Evolutionary conservation across 108 stramenopile species (phyloP).

Genomic region (Skeletonema marinoi): DNA sequence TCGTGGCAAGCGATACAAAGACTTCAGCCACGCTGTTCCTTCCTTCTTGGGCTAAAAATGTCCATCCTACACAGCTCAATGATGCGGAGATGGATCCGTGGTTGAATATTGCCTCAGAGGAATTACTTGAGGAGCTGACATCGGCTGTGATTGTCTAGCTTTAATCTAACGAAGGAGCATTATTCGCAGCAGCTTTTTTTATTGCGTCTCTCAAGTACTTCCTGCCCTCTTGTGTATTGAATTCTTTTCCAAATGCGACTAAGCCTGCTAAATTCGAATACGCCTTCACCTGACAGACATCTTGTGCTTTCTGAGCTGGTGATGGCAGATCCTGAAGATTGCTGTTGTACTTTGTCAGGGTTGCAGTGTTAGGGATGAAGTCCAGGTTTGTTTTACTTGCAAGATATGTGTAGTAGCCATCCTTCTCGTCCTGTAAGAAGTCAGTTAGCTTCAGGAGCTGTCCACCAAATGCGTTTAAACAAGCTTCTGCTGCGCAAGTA

Average conservation of each 20-base stretch:
- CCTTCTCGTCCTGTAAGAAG: conserved; percentile 6
- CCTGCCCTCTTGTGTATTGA: conserved; percentile 30
- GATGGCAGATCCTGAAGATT: conserved; percentile 4
- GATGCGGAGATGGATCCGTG: conserved; percentile 50
- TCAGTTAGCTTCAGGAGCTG: conserved; percentile 48
- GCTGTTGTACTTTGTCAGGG: conserved; percentile 59
- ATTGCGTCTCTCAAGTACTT: conserved; percentile 18
- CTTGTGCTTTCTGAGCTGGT: conserved; percentile 16
- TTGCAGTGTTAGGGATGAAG: conserved; percentile 38
- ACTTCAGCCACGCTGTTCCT: conserved; percentile 25
- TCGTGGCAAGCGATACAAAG: neutral
- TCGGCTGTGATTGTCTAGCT: conserved; percentile 19
- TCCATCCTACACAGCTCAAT: conserved; percentile 30
- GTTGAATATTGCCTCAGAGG: conserved; percentile 38
- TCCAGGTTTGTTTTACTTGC: conserved; percentile 54
- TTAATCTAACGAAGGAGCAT: conserved; percentile 42
- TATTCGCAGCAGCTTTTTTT: conserved; percentile 15
- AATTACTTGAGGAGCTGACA: conserved; percentile 27
- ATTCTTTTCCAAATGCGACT: conserved; percentile 55
- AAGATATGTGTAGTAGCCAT: conserved; percentile 52
- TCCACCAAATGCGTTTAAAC: conserved; percentile 61
- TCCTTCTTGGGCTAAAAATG: conserved; percentile 29
- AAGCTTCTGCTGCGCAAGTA: conserved; percentile 65
- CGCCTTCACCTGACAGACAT: conserved; percentile 45
- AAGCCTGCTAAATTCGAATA: conserved; percentile 64